These are phyloP conservation scores for Ogataea allantospora DNA, from an alignment of 805 yeast species.

Conservation along the genomic window DNA sequence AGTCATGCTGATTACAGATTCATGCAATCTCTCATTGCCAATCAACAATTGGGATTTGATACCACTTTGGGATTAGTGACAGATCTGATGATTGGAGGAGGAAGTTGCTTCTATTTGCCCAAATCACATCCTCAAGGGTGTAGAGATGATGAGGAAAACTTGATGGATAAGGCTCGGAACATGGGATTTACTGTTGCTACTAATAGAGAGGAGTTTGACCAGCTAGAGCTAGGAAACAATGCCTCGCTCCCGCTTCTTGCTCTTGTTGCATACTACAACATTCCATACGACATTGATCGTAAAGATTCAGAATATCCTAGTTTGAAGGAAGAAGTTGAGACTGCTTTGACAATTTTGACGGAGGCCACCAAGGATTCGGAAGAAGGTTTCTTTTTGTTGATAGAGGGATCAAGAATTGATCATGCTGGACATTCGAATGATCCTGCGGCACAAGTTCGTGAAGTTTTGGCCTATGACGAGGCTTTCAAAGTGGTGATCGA, in stretches of 20 bases:
- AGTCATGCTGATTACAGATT: conserved; percentile 73
- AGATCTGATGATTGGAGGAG: conserved; percentile 89
- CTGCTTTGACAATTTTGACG: conserved; percentile 68
- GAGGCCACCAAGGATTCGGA: conserved; percentile 71
- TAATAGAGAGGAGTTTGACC: conserved; percentile 57
- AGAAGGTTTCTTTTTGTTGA: conserved; percentile 78
- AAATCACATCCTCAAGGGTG: conserved; percentile 52
- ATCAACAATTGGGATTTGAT: conserved; percentile 80
- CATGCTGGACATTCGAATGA: conserved; percentile 95
- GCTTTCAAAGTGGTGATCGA: conserved; percentile 74
- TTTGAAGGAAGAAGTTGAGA: conserved; percentile 70
- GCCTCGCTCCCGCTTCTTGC: conserved; percentile 77
- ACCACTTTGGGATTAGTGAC: conserved; percentile 71
- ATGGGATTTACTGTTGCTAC: conserved; percentile 68
- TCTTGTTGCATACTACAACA: conserved; percentile 69
- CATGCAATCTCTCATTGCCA: conserved; percentile 83
- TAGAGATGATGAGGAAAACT: conserved; percentile 66
- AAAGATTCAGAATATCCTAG: conserved; percentile 63
- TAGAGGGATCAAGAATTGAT: conserved; percentile 93
- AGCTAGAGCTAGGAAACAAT: conserved; percentile 53
- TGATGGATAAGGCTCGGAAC: conserved; percentile 59
- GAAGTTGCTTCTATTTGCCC: conserved; percentile 80
- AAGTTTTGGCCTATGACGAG: conserved; percentile 81
- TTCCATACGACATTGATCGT: conserved; percentile 84
- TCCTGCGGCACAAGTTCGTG: conserved; percentile 91